Evolutionary conservation across 768 basidiomycete species (phyloP).

Genomic region (Suillus brevipes): DNA sequence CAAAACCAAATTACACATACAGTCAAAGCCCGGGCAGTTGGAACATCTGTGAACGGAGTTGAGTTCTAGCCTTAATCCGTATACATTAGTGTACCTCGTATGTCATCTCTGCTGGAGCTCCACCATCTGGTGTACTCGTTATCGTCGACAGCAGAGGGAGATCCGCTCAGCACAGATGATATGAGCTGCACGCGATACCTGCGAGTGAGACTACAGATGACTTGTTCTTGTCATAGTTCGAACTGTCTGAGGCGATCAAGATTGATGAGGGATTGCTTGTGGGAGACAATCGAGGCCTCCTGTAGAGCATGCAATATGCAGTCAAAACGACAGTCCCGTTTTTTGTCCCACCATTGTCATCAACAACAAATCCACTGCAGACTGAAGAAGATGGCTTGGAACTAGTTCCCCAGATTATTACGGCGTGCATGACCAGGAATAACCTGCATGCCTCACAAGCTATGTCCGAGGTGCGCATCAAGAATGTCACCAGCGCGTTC

Average conservation of each 20-base stretch:
- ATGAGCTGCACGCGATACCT: conserved; percentile 35
- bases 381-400: neutral
- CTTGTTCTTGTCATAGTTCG: neutral
- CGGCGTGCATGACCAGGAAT: conserved; percentile 2
- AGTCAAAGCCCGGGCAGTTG: neutral
- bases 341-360: neutral
- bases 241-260: neutral
- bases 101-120: conserved; percentile 60
- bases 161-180: conserved; percentile 49
- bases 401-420: neutral
- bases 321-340: neutral
- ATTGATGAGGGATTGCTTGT: neutral
- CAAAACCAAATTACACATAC: neutral
- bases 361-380: conserved; percentile 4
- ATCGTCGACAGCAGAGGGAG: conserved; percentile 45
- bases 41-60: neutral
- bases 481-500: neutral
- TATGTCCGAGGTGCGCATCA: neutral
- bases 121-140: conserved; percentile 50
- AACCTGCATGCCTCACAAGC: neutral
- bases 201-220: conserved; percentile 11
- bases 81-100: conserved; percentile 47
- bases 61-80: neutral
- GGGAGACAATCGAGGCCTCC: conserved; percentile 35
- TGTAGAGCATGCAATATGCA: conserved; percentile 55